Conservation (phyloP, 306 rosid species). For the Albizia julibrissin region DNA sequence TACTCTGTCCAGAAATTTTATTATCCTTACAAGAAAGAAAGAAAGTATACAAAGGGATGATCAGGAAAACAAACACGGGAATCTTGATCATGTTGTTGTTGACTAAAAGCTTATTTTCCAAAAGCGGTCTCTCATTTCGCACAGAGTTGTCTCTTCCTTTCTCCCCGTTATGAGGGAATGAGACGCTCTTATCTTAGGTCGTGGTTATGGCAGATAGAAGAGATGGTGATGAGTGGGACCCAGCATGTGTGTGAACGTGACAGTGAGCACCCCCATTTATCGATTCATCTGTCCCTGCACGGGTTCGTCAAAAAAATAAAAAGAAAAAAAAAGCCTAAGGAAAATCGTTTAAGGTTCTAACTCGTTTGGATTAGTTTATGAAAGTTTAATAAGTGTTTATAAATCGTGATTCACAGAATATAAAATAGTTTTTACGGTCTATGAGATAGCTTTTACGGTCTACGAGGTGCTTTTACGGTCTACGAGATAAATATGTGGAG, state of each 20-base stretch:
- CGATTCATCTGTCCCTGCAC: neutral
- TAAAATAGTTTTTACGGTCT: no score
- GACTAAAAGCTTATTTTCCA: slow-evolving; percentile 4
- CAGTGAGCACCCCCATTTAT: slow-evolving; percentile 9
- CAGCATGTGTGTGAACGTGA: neutral
- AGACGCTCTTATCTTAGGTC: no score
- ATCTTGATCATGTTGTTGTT: slow-evolving; percentile 25
- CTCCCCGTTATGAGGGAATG: neutral
- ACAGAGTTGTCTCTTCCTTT: neutral
- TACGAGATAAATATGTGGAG: no score
- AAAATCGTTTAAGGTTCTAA: no score
- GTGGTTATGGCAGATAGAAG: slow-evolving; percentile 21
- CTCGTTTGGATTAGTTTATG: no score
- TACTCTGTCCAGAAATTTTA: neutral
- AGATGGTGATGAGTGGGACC: slow-evolving; percentile 32
- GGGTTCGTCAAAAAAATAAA: neutral
- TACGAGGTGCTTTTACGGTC: no score
- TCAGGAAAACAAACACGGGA: slow-evolving; percentile 2
- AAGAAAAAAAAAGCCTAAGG: no score
- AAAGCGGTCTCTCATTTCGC: neutral
- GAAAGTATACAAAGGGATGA: neutral
- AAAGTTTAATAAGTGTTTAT: no score
- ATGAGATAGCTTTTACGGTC: no score
- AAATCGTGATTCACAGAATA: no score
- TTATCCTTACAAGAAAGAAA: neutral